Evolutionary conservation across 495 filamentous ascomycete genomes (phyloP).

Genomic region (Lasiosphaeriaceae sp.): DNA sequence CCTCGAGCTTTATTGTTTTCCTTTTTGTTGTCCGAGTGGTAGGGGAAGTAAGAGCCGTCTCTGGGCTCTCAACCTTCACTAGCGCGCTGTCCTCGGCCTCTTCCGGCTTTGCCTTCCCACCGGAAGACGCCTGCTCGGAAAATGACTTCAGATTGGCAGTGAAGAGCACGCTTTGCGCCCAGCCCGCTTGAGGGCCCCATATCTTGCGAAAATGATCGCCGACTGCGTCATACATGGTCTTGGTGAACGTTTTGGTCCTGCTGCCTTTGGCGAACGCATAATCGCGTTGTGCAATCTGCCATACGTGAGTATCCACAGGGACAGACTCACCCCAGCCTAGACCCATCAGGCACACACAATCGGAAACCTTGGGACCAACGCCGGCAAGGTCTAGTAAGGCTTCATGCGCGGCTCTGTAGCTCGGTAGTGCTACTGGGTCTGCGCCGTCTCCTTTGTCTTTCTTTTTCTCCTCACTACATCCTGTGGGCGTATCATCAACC

Average conservation of each 20-base stretch:
- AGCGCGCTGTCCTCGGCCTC: slow-evolving; percentile 27
- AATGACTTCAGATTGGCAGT: slow-evolving; percentile 89
- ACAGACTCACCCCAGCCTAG: slow-evolving; percentile 95
- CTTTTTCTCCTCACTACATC: slow-evolving; percentile 2
- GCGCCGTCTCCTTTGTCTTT: neutral
- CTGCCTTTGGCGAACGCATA: slow-evolving; percentile 80
- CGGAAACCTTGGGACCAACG: slow-evolving; percentile 93
- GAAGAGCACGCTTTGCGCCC: slow-evolving; percentile 96
- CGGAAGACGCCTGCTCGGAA: slow-evolving; percentile 53
- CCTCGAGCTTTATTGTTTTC: slow-evolving; percentile 8
- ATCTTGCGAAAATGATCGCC: slow-evolving; percentile 84
- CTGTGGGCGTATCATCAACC: slow-evolving; percentile 18
- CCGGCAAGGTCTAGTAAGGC: slow-evolving; percentile 73
- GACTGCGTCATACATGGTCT: slow-evolving; percentile 82
- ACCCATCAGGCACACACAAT: slow-evolving; percentile 96
- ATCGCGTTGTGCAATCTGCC: slow-evolving; percentile 95
- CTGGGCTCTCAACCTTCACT: slow-evolving; percentile 11
- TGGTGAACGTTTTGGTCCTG: slow-evolving; percentile 81
- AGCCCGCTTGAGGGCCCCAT: slow-evolving; percentile 93
- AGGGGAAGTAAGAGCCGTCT: neutral
- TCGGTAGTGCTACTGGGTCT: slow-evolving; percentile 6
- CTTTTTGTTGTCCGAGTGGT: slow-evolving; percentile 10
- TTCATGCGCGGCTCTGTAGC: slow-evolving; percentile 77
- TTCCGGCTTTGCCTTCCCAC: slow-evolving; percentile 28
- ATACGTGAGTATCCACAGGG: slow-evolving; percentile 96